A percentile compares a stretch with the other conserved stretches of the same genome.
Conservation (phyloP, 2,329 filamentous ascomycete species). For the Corynespora cassiicola region DNA sequence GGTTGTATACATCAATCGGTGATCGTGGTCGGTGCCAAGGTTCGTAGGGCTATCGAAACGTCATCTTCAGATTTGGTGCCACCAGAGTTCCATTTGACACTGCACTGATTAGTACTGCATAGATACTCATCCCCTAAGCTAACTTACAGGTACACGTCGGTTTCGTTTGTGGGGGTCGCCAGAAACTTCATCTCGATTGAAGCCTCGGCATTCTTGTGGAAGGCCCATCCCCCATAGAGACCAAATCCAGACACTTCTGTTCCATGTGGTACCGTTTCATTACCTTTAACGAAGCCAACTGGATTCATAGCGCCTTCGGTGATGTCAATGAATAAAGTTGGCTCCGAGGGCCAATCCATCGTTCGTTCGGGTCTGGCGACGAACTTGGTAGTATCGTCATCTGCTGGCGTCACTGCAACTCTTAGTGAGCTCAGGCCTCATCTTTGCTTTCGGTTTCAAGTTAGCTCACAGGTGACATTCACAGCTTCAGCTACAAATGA, state of each 20-base stretch:
- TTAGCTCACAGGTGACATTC: conserved; percentile 41
- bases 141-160: conserved; percentile 18
- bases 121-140: no score
- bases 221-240: conserved; percentile 39
- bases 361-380: conserved; percentile 24
- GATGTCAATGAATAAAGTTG: conserved; percentile 26
- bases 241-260: conserved; percentile 23
- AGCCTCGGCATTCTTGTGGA: conserved; percentile 26
- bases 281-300: conserved; percentile 33
- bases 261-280: conserved; percentile 15
- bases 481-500: conserved; percentile 21
- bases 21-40: conserved; percentile 12
- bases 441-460: no score
- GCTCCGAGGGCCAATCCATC: conserved; percentile 23
- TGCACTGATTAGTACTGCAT: conserved; percentile 1
- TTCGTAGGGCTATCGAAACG: conserved; percentile 20
- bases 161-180: conserved; percentile 19
- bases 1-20: conserved; percentile 3
- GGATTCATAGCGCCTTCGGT: conserved; percentile 23
- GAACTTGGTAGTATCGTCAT: conserved; percentile 17
- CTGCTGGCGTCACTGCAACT: conserved; percentile 16
- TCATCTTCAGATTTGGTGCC: conserved; percentile 12
- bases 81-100: conserved; percentile 21
- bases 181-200: conserved; percentile 25
- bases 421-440: conserved; percentile 7